A percentile compares a stretch with the other conserved stretches of the same genome.
phyloP scores from a whole-genome alignment of 2,329 filamentous ascomycete species.

The Penicillium sp. region DNA sequence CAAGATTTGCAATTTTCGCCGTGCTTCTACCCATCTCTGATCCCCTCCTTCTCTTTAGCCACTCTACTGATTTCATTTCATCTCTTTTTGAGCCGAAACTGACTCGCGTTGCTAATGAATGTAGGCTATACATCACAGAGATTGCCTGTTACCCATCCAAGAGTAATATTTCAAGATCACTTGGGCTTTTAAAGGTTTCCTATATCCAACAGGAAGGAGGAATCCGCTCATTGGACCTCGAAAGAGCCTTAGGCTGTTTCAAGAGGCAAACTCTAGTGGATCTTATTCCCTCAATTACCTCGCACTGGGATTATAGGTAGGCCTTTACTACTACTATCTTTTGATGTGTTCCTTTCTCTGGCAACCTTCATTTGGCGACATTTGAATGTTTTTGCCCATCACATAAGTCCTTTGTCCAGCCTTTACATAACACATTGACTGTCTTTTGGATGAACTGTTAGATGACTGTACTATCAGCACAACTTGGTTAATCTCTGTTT shows the following conservation, averaged over 20 bases:
- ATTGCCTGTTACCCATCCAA: conserved; percentile 6
- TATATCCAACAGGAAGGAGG: conserved; percentile 4
- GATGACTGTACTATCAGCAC: neutral
- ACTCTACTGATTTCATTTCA: neutral
- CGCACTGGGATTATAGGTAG: neutral
- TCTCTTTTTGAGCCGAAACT: conserved; percentile 5
- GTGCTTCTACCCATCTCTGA: neutral
- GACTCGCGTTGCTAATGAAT: conserved; percentile 11
- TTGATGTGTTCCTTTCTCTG: neutral
- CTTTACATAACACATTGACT: neutral
- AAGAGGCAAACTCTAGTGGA: neutral
- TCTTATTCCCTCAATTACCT: conserved; percentile 6
- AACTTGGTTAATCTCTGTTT: neutral
- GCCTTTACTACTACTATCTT: neutral
- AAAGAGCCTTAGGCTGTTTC: conserved; percentile 1
- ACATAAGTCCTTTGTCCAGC: neutral
- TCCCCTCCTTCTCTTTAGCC: neutral
- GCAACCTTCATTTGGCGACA: neutral
- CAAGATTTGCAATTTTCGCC: neutral
- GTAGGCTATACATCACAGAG: conserved; percentile 19
- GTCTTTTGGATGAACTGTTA: neutral
- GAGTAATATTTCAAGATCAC: conserved; percentile 3
- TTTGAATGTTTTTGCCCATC: neutral
- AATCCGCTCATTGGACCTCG: neutral
- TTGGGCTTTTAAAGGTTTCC: conserved; percentile 1